phyloP scores from a whole-genome alignment of 108 stramenopile species.

The Asterionellopsis glacialis region DNA sequence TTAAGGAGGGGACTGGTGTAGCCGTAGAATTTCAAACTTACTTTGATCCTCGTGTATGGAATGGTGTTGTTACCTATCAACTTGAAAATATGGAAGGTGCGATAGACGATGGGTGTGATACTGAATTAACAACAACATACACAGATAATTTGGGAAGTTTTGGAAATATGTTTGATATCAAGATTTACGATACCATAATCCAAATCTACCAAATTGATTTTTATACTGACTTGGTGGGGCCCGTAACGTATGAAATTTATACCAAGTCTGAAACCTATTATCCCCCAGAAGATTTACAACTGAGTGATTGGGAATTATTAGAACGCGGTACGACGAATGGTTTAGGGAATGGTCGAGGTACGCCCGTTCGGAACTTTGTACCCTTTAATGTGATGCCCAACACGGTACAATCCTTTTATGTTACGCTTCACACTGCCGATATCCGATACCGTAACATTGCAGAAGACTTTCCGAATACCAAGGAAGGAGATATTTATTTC shows the following conservation, averaged over 20 bases:
- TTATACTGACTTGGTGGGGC: slow-evolving; percentile 2
- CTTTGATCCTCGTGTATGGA: neutral
- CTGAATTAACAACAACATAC: neutral
- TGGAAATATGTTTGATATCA: slow-evolving; percentile 12
- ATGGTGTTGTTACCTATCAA: slow-evolving; percentile 6
- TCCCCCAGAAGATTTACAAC: neutral
- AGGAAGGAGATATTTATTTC: slow-evolving; percentile 1
- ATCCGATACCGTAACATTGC: slow-evolving; percentile 5
- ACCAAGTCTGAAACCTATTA: neutral
- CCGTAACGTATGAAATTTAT: slow-evolving; percentile 7
- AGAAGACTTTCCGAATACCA: neutral
- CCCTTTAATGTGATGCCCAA: neutral
- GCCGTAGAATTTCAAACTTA: neutral
- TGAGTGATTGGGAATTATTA: slow-evolving; percentile 4
- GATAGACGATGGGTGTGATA: neutral
- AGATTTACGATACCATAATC: neutral
- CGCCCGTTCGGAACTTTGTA: neutral
- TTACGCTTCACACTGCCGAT: slow-evolving; percentile 5
- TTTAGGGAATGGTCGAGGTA: neutral
- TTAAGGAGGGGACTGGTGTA: slow-evolving; percentile 1
- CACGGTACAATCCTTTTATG: neutral
- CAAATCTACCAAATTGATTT: neutral
- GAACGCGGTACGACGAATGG: slow-evolving; percentile 6
- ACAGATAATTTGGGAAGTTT: slow-evolving; percentile 1
- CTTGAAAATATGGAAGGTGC: neutral